Evolutionary conservation across 441 rosid species (phyloP).

Genomic region (Gossypium davidsonii): DNA sequence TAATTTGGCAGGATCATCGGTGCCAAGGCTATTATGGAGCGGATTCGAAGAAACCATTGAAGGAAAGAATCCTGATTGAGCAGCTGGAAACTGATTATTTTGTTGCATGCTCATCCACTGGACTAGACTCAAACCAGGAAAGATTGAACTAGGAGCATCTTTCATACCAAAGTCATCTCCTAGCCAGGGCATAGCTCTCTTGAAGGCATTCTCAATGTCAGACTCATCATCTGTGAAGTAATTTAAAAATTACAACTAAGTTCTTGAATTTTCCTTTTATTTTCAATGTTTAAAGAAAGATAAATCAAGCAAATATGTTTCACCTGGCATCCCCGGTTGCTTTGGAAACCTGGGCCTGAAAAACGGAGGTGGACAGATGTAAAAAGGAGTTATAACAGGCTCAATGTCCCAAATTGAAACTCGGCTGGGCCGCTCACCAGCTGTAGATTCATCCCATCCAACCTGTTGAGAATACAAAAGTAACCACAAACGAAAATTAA

Average conservation of each 20-base stretch:
- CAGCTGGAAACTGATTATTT: conserved; percentile 59
- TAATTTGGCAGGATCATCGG: conserved; percentile 79
- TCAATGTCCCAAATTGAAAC: conserved; percentile 91
- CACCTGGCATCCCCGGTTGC: conserved; percentile 86
- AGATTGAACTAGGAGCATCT: conserved; percentile 61
- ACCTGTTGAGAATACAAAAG: conserved; percentile 38
- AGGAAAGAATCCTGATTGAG: conserved; percentile 70
- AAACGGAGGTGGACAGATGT: conserved; percentile 94
- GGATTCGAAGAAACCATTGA: conserved; percentile 51
- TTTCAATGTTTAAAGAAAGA: not conserved
- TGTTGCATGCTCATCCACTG: conserved; percentile 99
- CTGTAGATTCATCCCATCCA: conserved; percentile 95
- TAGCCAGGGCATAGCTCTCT: conserved; percentile 94
- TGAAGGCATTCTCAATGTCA: conserved; percentile 77
- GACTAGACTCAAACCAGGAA: conserved; percentile 87
- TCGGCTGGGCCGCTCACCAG: conserved; percentile 79
- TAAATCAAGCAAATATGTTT: not conserved
- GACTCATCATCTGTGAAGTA: conserved; percentile 68
- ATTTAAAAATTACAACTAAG: conserved; percentile 3
- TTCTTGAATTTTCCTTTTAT: not conserved
- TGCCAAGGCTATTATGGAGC: conserved; percentile 44
- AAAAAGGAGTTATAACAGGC: conserved; percentile 85
- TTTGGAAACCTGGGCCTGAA: conserved; percentile 82
- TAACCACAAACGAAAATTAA: not conserved
- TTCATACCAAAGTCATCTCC: conserved; percentile 80